Conservation (phyloP, 2,329 filamentous ascomycete species). For the Colletotrichum sp. region DNA sequence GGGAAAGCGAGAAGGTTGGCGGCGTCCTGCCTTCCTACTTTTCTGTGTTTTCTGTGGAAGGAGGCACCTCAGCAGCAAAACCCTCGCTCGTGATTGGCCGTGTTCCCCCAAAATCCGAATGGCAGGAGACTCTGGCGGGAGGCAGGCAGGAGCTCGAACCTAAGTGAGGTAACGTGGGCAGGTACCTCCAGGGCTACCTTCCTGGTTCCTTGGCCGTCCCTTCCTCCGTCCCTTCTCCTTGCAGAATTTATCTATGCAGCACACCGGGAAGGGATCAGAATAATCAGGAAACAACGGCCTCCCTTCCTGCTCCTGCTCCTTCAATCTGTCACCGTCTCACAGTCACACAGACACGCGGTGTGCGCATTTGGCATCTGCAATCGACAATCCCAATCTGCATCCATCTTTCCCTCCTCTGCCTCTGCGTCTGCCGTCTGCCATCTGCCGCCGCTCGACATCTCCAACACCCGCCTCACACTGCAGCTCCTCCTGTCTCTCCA, state of each 20-base stretch:
- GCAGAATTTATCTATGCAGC: not conserved
- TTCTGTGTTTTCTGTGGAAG: not conserved
- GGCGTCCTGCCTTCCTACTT: not conserved
- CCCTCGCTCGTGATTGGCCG: not conserved
- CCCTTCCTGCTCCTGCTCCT: not conserved
- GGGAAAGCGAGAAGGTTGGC: not conserved
- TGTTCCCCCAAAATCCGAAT: not conserved
- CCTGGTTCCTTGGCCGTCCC: not conserved
- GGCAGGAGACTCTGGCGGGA: too few relatives aligned
- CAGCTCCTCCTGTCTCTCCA: not conserved
- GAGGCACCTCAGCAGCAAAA: not conserved
- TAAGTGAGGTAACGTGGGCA: too few relatives aligned
- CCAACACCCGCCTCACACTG: not conserved
- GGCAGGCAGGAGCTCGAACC: not conserved
- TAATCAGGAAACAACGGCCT: not conserved
- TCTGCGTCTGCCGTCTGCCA: not conserved
- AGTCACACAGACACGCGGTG: not conserved
- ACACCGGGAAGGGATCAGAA: not conserved
- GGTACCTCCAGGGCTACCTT: too few relatives aligned
- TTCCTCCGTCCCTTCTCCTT: not conserved
- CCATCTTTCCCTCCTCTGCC: not conserved
- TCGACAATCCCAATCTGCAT: not conserved
- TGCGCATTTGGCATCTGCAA: not conserved
- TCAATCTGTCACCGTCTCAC: not conserved
- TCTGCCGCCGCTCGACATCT: not conserved